phyloP scores from a whole-genome alignment of 2,329 filamentous ascomycete species.

The Exophiala sp. region DNA sequence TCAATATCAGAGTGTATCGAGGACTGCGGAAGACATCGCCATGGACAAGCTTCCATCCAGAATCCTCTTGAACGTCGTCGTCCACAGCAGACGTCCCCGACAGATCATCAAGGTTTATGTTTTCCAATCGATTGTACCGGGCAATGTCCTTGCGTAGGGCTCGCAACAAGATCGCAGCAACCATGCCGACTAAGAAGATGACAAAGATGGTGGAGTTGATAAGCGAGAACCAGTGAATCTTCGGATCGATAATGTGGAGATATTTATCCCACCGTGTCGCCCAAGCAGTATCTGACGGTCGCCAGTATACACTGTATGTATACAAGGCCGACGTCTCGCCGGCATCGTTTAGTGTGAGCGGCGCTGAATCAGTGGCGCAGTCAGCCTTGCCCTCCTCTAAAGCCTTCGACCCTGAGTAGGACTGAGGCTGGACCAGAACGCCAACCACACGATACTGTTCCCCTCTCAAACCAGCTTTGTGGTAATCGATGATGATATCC shows the following conservation, averaged over 20 bases:
- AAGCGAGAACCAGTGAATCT: constrained; percentile 98
- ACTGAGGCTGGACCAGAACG: constrained; percentile 80
- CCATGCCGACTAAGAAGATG: constrained; percentile 83
- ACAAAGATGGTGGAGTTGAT: constrained; percentile 96
- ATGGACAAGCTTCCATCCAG: constrained; percentile 96
- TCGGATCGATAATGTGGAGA: constrained; percentile 92
- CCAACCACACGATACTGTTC: constrained; percentile 84
- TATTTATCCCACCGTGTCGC: constrained; percentile 99
- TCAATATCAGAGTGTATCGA: constrained; percentile 75
- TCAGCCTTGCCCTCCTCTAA: constrained; percentile 56
- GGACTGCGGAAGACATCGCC: constrained; percentile 95
- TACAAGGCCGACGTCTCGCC: constrained; percentile 69
- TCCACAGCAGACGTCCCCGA: constrained; percentile 72
- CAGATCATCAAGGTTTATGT: constrained; percentile 85
- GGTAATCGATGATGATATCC: constrained; percentile 89
- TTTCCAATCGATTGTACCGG: constrained; percentile 90
- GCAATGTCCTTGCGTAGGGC: constrained; percentile 93
- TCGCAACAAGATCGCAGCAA: constrained; percentile 84
- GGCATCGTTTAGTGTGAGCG: constrained; percentile 62
- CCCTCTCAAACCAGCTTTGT: constrained; percentile 60
- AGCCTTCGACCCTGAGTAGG: constrained; percentile 43
- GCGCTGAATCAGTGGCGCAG: constrained; percentile 50
- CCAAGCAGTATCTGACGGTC: constrained; percentile 78
- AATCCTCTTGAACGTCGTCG: constrained; percentile 94
- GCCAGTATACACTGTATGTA: constrained; percentile 93